Evolutionary conservation across 805 yeast genomes (phyloP), one percentile per base, ranked within the genome.

Genomic region (Yarrowia keelungensis): DNA sequence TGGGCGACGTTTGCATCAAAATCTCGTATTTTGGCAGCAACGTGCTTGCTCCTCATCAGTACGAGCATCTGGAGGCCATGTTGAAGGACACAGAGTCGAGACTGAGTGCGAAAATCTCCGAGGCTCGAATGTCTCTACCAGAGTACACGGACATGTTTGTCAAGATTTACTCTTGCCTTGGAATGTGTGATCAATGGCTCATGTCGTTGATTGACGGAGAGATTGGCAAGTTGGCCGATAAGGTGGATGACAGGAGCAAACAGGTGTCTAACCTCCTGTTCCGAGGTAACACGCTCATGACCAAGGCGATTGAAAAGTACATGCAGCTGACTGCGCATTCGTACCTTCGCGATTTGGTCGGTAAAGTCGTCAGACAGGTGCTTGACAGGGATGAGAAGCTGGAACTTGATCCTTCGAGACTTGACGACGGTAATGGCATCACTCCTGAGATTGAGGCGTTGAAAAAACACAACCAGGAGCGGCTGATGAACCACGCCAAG

Each of bases 241-340:
- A 47, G 36, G 26, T 12, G 32, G 9, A 49, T 61, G 22, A 36
- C 19, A 12, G 62, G 36, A 22, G 46, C 50, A 42, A 68, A 8
- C 59, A 69, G 11, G 68, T 36, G 8, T 38, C 54, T 26, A 56
- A 53, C n/a, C 71, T 84, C 91, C 76, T 91, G 15, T 94, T 94
- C 74, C 82, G 99, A 72, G 97, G 97, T 0, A 90, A 91, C 69
- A 87, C 97, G 0, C 82, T 94, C 5, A 81, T 95, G 70, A 88
- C 97, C 0, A 91, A 91, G 75, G 83, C 97, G 0, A 76, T 93
- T 68, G 99, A 94, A 74, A 82, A 85, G 70, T 92, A 87, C 75
- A 88, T 90, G 75, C 82, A 89, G 49, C 80, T 94, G 73, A 82
- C 89, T 19, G 98, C 98, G 0, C 89, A 86, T 70, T 92, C 89